phyloP scores from a whole-genome alignment of 176 grass and related monocot species.

The Zoysia pacifica region DNA sequence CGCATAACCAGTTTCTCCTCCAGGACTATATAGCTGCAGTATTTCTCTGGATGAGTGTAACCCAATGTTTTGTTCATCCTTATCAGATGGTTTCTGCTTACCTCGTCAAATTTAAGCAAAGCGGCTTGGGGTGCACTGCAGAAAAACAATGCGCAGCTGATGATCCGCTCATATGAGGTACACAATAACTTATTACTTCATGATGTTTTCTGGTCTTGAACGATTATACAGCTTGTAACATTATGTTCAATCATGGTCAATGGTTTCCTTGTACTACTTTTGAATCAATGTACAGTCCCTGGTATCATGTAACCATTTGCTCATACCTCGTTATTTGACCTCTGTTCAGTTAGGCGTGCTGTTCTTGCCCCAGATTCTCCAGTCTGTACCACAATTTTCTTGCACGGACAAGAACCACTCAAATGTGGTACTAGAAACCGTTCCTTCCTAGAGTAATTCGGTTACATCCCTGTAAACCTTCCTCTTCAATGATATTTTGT shows the following conservation, averaged over 20 bases:
- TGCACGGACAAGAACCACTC: constrained; percentile 48
- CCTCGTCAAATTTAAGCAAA: constrained; percentile 94
- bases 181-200: constrained; percentile 15
- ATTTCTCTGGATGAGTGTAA: neutral
- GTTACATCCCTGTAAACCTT: neutral
- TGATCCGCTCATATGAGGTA: constrained; percentile 99
- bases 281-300: neutral
- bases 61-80: constrained; percentile 12
- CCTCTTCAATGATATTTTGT: neutral
- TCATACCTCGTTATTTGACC: constrained; percentile 4
- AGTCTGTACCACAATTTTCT: constrained; percentile 49
- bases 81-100: constrained; percentile 93
- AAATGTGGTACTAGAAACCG: constrained; percentile 31
- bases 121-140: constrained; percentile 96
- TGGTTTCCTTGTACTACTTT: neutral
- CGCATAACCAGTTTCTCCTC: neutral
- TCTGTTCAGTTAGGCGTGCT: constrained; percentile 75
- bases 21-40: constrained; percentile 1
- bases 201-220: neutral
- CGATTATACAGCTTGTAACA: neutral
- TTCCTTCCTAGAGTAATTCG: neutral
- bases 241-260: neutral
- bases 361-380: constrained; percentile 66
- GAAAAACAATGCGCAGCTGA: constrained; percentile 93
- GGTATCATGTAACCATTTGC: neutral